Evolutionary conservation across 805 yeast genomes (phyloP).

Genomic region (Metschnikowia corniflorae): DNA sequence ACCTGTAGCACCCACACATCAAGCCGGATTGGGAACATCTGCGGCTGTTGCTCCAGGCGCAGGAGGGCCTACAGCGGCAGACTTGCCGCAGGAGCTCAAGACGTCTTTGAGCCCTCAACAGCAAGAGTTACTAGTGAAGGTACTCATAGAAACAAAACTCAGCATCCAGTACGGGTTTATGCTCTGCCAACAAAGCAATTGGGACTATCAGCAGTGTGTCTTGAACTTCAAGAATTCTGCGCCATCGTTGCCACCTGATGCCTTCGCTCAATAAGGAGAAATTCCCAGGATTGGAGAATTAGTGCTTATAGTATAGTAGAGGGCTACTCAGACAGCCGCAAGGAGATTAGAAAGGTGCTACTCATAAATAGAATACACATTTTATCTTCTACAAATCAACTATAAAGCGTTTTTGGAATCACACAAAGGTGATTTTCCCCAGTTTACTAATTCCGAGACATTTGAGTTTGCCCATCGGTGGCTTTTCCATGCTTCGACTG

Average conservation of each 20-base stretch:
- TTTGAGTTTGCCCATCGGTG: too few relatives aligned
- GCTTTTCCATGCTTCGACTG: too few relatives aligned
- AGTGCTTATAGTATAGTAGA: too few relatives aligned
- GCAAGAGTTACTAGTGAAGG: slow-evolving; percentile 58
- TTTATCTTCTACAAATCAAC: too few relatives aligned
- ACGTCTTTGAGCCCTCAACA: slow-evolving; percentile 51
- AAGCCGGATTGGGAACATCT: neutral
- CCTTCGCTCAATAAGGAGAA: slow-evolving; percentile 18
- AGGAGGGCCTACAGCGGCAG: slow-evolving; percentile 26
- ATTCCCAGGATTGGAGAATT: too few relatives aligned
- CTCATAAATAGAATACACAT: too few relatives aligned
- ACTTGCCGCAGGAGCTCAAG: slow-evolving; percentile 55
- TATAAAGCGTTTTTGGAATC: too few relatives aligned
- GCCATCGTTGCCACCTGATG: slow-evolving; percentile 45
- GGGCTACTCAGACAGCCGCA: too few relatives aligned
- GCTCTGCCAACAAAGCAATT: slow-evolving; percentile 83
- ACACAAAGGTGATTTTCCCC: too few relatives aligned
- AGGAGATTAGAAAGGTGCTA: too few relatives aligned
- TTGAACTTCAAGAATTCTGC: slow-evolving; percentile 67
- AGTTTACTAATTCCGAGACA: too few relatives aligned
- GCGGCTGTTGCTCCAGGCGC: slow-evolving; percentile 1
- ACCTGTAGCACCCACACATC: slow-evolving; percentile 3
- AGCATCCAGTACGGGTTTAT: slow-evolving; percentile 76
- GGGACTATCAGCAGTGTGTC: slow-evolving; percentile 71
- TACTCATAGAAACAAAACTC: slow-evolving; percentile 70